phyloP scores from a whole-genome alignment of 1,139 yeast genomes.

The Magnusiomyces suaveolens region DNA sequence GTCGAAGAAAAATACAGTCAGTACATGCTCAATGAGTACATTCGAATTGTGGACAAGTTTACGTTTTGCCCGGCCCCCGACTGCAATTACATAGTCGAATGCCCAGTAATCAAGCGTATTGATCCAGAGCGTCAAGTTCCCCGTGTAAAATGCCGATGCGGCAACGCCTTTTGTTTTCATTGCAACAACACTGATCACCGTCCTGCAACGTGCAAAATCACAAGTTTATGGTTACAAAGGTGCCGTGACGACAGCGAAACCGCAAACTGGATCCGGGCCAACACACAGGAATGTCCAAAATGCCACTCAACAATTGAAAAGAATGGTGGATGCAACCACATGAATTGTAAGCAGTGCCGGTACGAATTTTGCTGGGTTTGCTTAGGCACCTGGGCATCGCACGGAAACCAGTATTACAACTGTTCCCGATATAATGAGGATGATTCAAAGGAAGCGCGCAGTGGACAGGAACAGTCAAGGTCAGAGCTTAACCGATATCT shows the following conservation, averaged over 20 bases:
- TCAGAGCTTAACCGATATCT: constrained; percentile 54
- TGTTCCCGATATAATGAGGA: constrained; percentile 53
- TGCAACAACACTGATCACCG: constrained; percentile 64
- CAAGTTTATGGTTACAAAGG: constrained; percentile 64
- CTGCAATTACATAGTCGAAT: constrained; percentile 54
- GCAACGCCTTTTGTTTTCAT: constrained; percentile 68
- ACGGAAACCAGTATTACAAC: constrained; percentile 53
- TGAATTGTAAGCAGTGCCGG: constrained; percentile 73
- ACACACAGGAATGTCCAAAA: constrained; percentile 76
- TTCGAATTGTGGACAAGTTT: constrained; percentile 44
- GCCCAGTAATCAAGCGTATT: constrained; percentile 18
- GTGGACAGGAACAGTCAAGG: constrained; percentile 31
- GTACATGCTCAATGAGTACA: constrained; percentile 36
- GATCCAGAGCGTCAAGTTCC: constrained; percentile 42
- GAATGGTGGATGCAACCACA: constrained; percentile 94
- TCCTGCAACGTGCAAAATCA: constrained; percentile 72
- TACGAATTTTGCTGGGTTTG: constrained; percentile 94
- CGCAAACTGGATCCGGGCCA: constrained; percentile 76
- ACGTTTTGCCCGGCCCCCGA: constrained; percentile 87
- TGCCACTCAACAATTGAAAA: constrained; percentile 55
- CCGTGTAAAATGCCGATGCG: constrained; percentile 55
- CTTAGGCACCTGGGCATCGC: constrained; percentile 64
- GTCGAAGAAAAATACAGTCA: constrained; percentile 20
- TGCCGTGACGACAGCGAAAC: constrained; percentile 87
- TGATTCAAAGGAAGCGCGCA: constrained; percentile 30